Evolutionary conservation across 1,284 basidiomycete species (phyloP), one percentile per base, ranked within the genome.

Genomic region (Singerocomus rubriflavus): DNA sequence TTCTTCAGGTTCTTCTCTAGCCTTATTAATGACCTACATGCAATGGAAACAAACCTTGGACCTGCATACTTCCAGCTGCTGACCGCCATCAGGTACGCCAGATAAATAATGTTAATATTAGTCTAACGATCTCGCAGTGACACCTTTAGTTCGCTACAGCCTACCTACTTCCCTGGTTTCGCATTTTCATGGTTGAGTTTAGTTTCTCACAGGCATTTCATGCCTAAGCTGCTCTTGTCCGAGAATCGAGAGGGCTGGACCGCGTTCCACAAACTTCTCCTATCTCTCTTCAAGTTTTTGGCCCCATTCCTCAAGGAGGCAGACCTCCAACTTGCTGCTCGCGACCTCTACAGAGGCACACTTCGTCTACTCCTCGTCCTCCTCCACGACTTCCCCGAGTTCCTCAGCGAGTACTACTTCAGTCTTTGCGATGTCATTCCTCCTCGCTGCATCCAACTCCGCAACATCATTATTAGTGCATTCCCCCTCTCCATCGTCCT

Each of bases 1-100:
- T 99, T 98, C 79, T 96, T 96, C 76, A 84, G 97, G 51, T 96
- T 99, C 75, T 99, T 99, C 76, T 98, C 94, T 13, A 97, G 92
- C 68, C 80, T 99, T 57, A 77, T 99, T 64, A 94, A 91, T 61
- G 97, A 99, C 67, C 72, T 99, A 39, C 85, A 93, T 58, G 71
- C 83, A 14, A 86, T 98, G 58, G 93, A 97, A 70, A 74, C 79
- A 17, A 85, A 85, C 62, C 78, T 98, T 12, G 92, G 91, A 3
- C 75, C 84, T 11, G 92, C 92, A 0, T 98, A 98, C 68, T 85
- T 91, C 74, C 92, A 91, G 59, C 74, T 98, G 58, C 75, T 99
- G 60, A 79, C 94, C 53, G 90, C 93, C 6, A 87, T 97, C 57
- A 88, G 91, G 91, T 91, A 67, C 46, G 74, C 25, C 5, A 3